phyloP scores from a whole-genome alignment of 108 stramenopile genomes.

The Schizochytrium sp. region DNA sequence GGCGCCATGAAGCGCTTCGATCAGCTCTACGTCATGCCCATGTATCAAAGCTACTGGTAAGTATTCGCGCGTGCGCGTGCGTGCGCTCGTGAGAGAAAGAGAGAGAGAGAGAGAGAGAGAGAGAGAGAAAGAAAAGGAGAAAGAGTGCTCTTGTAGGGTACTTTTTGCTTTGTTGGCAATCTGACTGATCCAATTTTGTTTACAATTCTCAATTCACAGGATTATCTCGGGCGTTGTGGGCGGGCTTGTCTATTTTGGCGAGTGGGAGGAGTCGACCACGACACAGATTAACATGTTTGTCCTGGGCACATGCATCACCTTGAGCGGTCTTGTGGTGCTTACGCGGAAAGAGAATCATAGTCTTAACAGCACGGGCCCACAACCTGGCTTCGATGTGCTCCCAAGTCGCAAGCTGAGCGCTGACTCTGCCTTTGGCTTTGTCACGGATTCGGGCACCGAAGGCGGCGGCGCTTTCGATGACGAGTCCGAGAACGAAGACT shows the following conservation, averaged over 20 bases:
- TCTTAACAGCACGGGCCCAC: not conserved
- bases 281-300: constrained; percentile 1
- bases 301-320: not conserved
- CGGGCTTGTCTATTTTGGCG: not conserved
- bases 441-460: not conserved
- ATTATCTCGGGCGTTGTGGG: not conserved
- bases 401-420: not conserved
- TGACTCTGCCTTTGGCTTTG: not conserved
- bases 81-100: not conserved
- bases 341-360: not conserved
- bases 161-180: not conserved
- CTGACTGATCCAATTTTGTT: not conserved
- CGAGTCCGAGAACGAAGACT: too few relatives aligned
- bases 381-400: constrained; percentile 3
- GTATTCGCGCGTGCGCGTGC: not conserved
- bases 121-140: too few relatives aligned
- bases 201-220: not conserved
- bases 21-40: constrained; percentile 37
- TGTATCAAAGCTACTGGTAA: constrained; percentile 41
- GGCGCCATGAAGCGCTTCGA: constrained; percentile 40
- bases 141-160: too few relatives aligned
- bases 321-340: not conserved
- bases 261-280: not conserved
- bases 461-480: too few relatives aligned
- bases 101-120: too few relatives aligned